A percentile compares a stretch with the other conserved stretches of the same genome.
phyloP scores from a whole-genome alignment of 257 asterid genomes.

The Primulina huaijiensis region DNA sequence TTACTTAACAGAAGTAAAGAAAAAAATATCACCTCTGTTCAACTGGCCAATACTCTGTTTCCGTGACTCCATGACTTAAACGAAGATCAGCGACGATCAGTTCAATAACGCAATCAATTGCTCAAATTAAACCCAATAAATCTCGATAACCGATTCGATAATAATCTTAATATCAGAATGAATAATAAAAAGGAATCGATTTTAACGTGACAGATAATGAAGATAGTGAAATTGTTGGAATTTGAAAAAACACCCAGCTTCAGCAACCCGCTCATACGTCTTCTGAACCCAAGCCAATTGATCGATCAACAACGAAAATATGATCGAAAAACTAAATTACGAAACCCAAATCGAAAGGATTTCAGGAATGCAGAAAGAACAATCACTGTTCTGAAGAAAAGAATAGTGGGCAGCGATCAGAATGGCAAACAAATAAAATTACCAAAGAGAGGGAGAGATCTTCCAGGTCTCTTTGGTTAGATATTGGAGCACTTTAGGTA shows the following conservation, averaged over 20 bases:
- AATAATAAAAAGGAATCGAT: constrained; percentile 21
- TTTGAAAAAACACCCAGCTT: constrained; percentile 36
- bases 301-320: not conserved
- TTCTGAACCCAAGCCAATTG: constrained; percentile 18
- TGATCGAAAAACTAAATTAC: too few species aligned
- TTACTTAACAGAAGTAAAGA: not conserved
- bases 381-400: not conserved
- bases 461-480: not conserved
- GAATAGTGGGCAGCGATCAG: not conserved
- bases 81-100: constrained; percentile 26
- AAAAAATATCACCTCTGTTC: constrained; percentile 31
- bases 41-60: constrained; percentile 37
- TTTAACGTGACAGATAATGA: constrained; percentile 31
- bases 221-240: constrained; percentile 32
- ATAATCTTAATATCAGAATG: constrained; percentile 28
- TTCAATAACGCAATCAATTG: not conserved
- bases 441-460: not conserved
- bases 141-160: constrained; percentile 24
- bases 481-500: not conserved
- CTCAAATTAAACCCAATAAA: constrained; percentile 24
- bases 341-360: not conserved
- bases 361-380: not conserved
- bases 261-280: constrained; percentile 49
- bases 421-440: too few species aligned
- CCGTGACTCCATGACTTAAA: constrained; percentile 31